Conservation (phyloP, 2,329 filamentous ascomycete genomes). For the Botryotinia convoluta region DNA sequence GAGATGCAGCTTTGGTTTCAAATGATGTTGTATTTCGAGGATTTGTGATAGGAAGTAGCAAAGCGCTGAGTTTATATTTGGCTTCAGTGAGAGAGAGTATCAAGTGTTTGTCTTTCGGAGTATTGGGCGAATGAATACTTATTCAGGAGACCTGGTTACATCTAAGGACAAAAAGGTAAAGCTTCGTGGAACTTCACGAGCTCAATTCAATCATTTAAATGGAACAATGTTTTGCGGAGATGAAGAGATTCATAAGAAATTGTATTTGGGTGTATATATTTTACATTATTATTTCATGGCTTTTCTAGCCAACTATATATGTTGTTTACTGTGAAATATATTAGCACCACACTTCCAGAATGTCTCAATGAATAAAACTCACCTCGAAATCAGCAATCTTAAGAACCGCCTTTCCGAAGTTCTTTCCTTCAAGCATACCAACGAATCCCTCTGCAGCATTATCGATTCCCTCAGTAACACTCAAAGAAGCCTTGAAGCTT, state of each 20-base stretch:
- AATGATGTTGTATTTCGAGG: neutral
- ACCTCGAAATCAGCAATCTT: constrained; percentile 48
- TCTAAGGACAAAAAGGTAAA: neutral
- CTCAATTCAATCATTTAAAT: rapidly evolving
- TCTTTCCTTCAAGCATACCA: constrained; percentile 65
- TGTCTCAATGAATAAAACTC: neutral
- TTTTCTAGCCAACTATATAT: neutral
- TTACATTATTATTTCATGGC: neutral
- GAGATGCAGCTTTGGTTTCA: neutral
- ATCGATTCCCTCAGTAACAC: constrained; percentile 65
- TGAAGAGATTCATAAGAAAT: too few species aligned
- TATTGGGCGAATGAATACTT: neutral
- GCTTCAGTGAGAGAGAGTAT: neutral
- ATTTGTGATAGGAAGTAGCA: neutral
- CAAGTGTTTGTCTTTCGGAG: neutral
- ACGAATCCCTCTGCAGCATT: constrained; percentile 63
- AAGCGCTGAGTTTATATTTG: neutral
- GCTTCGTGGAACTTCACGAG: neutral
- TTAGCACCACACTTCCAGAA: neutral
- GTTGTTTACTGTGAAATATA: neutral
- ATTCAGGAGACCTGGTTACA: neutral
- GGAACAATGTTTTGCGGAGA: too few species aligned
- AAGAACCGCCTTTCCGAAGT: constrained; percentile 71
- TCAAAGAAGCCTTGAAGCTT: constrained; percentile 58
- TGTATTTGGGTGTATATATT: neutral